Conservation (phyloP, 306 rosid species). For the Medicago arabica region DNA sequence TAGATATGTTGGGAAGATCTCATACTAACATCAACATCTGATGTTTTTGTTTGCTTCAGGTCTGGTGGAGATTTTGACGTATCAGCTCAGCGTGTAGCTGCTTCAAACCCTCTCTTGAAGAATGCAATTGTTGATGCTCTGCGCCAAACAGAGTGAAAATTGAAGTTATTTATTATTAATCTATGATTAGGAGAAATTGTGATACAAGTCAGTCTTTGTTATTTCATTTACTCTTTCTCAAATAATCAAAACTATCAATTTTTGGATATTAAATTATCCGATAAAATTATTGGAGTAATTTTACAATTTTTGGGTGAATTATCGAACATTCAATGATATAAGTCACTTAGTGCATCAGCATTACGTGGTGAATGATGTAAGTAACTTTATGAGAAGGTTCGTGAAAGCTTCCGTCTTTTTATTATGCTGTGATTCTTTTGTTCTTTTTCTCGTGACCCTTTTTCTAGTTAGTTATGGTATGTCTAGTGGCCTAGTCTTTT, state of each 20-base stretch:
- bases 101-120: constrained; percentile 84
- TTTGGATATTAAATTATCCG: background rate
- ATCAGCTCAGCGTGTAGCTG: constrained; percentile 82
- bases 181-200: constrained; percentile 25
- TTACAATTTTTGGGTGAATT: constrained; percentile 21
- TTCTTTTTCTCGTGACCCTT: background rate
- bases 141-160: constrained; percentile 58
- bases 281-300: constrained; percentile 2
- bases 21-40: constrained; percentile 13
- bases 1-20: constrained; percentile 22
- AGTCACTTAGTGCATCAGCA: background rate
- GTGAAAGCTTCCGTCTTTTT: background rate
- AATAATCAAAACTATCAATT: constrained; percentile 22
- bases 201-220: background rate
- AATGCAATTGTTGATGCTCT: constrained; percentile 73
- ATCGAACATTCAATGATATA: background rate
- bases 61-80: constrained; percentile 90
- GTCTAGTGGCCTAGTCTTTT: constrained; percentile 18
- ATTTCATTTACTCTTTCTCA: constrained; percentile 21
- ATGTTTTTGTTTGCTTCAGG: constrained; percentile 60
- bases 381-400: constrained; percentile 19
- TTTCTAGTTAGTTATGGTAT: background rate
- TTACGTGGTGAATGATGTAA: constrained; percentile 22
- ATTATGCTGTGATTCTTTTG: background rate
- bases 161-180: constrained; percentile 11